phyloP scores from a whole-genome alignment of 257 asterid species.

The Forsythia viridissima region DNA sequence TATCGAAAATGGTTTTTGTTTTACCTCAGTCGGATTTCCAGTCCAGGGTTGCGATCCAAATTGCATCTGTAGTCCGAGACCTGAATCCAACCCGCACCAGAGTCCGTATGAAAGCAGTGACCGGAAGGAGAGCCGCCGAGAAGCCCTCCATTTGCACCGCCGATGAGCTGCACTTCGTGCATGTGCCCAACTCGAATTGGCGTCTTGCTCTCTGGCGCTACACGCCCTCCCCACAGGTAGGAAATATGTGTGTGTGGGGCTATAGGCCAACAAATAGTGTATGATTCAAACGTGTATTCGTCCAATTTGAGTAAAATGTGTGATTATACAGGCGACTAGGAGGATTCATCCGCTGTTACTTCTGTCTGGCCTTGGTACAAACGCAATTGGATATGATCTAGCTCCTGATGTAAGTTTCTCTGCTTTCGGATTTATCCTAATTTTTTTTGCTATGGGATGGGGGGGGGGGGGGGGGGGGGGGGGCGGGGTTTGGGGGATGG shows the following conservation, averaged over 20 bases:
- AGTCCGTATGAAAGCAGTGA: background rate
- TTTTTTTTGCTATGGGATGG: background rate
- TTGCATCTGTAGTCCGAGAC: background rate
- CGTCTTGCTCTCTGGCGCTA: slow-evolving; percentile 40
- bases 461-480: background rate
- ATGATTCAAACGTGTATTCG: background rate
- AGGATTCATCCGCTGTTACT: slow-evolving; percentile 31
- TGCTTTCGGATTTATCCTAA: too few relatives aligned
- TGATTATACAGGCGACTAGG: slow-evolving; percentile 10
- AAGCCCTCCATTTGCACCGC: slow-evolving; percentile 33
- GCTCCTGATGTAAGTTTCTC: slow-evolving; percentile 33
- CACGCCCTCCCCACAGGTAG: slow-evolving; percentile 29
- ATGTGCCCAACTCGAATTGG: slow-evolving; percentile 27
- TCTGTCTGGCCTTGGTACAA: slow-evolving; percentile 37
- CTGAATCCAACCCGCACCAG: background rate
- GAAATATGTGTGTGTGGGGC: too few relatives aligned
- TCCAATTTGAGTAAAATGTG: background rate
- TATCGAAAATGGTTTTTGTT: background rate
- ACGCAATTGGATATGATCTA: slow-evolving; percentile 39
- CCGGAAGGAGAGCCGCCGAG: slow-evolving; percentile 8
- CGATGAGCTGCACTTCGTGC: slow-evolving; percentile 33
- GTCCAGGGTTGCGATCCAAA: background rate
- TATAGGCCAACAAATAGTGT: background rate
- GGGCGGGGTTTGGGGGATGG: background rate
- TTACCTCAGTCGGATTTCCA: background rate